These are phyloP conservation scores for Mycosarcoma maydis DNA, from an alignment of 1,284 basidiomycete genomes.

Conservation along the genomic window DNA sequence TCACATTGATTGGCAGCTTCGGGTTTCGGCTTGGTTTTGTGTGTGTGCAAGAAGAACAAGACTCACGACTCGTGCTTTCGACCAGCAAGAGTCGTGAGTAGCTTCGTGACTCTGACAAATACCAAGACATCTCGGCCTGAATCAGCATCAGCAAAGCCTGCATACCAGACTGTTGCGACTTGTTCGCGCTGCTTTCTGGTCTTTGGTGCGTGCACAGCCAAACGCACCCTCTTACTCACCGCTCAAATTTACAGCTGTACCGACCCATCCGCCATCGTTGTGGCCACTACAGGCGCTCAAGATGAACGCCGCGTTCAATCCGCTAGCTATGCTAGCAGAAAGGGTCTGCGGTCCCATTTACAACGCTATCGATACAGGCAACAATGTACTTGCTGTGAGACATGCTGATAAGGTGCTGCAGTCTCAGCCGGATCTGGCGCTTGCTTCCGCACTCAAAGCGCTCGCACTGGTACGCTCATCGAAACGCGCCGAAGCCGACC, in stretches of 20 bases:
- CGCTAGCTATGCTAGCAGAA: constrained; percentile 46
- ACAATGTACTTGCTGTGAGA: constrained; percentile 32
- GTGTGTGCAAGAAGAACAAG: constrained; percentile 6
- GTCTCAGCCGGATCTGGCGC: constrained; percentile 39
- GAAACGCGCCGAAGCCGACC: constrained; percentile 80
- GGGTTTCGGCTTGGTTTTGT: constrained; percentile 19
- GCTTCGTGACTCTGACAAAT: no score
- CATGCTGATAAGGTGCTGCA: constrained; percentile 45
- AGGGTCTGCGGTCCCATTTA: constrained; percentile 53
- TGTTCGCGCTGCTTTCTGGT: constrained; percentile 1
- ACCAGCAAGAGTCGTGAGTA: no score
- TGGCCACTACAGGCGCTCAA: constrained; percentile 7
- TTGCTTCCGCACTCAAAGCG: constrained; percentile 75
- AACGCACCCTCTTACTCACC: background rate
- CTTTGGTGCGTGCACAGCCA: constrained; percentile 4
- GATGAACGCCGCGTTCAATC: constrained; percentile 40
- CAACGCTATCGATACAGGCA: constrained; percentile 54
- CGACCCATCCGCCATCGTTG: constrained; percentile 6
- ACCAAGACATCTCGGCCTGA: no score
- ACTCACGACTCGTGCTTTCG: no score
- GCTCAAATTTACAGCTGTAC: constrained; percentile 13
- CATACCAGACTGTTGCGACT: constrained; percentile 10
- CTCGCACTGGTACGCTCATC: constrained; percentile 81
- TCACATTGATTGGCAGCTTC: constrained; percentile 6
- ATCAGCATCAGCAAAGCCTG: background rate